Evolutionary conservation across 139 green algal species (phyloP), one percentile per base, ranked within the genome.

Genomic region (Chlamydomonas applanata): DNA sequence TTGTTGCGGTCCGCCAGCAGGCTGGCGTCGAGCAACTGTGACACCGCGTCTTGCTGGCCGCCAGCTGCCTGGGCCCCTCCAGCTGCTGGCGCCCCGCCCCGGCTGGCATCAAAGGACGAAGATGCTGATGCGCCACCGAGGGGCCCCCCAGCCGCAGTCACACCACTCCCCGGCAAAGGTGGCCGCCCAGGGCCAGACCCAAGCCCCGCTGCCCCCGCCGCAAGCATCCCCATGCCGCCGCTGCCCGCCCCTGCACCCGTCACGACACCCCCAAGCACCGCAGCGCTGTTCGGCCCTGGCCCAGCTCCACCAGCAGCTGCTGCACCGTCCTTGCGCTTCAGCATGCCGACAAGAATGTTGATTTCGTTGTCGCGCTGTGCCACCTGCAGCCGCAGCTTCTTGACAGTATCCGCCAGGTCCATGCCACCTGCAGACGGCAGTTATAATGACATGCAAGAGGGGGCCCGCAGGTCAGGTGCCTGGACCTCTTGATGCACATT

Each of bases 321-420:
- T 35, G 68, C 68, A 3, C 54, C 67, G 4, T 82, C 77, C 14
- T 70, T 67, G 32, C 74, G 71, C 60, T 90, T 89, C 13, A 95
- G 78, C 85, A 97, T 93, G 45, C 65, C 72, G n/a, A 95, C 87
- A 61, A 97, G 72, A 45, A 95, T 90, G 78, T 82, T 88, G 77
- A 97, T 93, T 75, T 97, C 92, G 77, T 91, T 94, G 84, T 97
- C 91, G 2, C 92, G 86, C 72, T 95, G 91, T 63, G 89, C 68
- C 33, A 96, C 83, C 83, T 94, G 88, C 71, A 94, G 79, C 66
- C 81, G 81, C 49, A 94, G 82, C 86, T 93, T 91, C 22, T 74
- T 77, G 45, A 93, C 65, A 77, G 92, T 79, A 34, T 92, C 83
- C 65, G 76, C 83, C 32, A 81, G 34, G 44, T 78, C 75, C 36